Evolutionary conservation across 2,329 filamentous ascomycete species (phyloP).

Genomic region (Hypoxylon sp.): DNA sequence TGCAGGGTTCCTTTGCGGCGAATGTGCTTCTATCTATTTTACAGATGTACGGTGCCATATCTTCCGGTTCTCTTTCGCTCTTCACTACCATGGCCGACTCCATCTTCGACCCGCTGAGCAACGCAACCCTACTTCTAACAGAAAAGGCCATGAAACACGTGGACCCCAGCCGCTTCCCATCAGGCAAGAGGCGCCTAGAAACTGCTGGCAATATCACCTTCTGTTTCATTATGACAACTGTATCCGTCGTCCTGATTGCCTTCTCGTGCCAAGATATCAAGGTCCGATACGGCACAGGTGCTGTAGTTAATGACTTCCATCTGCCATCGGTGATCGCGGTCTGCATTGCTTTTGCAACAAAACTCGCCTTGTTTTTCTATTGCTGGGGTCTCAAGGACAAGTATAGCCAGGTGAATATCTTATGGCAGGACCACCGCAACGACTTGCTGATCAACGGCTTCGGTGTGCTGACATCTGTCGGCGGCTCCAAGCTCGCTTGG

Average conservation of each 20-base stretch:
- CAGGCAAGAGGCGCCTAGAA: conserved; percentile 93
- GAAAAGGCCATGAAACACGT: conserved; percentile 91
- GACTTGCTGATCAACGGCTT: conserved; percentile 97
- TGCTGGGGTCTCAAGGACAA: conserved; percentile 92
- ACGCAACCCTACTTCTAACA: conserved; percentile 87
- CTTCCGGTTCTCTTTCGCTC: conserved; percentile 91
- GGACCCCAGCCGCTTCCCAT: conserved; percentile 88
- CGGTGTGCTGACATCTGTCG: conserved; percentile 91
- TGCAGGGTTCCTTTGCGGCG: conserved; percentile 79
- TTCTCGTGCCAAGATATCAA: conserved; percentile 83
- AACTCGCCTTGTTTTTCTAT: conserved; percentile 87
- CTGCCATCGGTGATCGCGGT: conserved; percentile 90
- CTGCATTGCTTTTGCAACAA: conserved; percentile 85
- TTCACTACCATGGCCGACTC: conserved; percentile 98
- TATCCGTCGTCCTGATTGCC: conserved; percentile 92
- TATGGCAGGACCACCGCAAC: conserved; percentile 98
- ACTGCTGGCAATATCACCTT: conserved; percentile 97
- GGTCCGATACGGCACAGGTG: conserved; percentile 59
- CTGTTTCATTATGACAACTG: conserved; percentile 94
- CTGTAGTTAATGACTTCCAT: conserved; percentile 76
- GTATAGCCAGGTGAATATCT: conserved; percentile 90
- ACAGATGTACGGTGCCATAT: conserved; percentile 89
- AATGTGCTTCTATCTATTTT: conserved; percentile 84
- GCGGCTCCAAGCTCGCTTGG: conserved; percentile 89
- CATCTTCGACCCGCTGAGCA: conserved; percentile 92